Evolutionary conservation across 495 filamentous ascomycete species (phyloP), one percentile per base, ranked within the genome.

Genomic region (Thermochaetoides thermophila): DNA sequence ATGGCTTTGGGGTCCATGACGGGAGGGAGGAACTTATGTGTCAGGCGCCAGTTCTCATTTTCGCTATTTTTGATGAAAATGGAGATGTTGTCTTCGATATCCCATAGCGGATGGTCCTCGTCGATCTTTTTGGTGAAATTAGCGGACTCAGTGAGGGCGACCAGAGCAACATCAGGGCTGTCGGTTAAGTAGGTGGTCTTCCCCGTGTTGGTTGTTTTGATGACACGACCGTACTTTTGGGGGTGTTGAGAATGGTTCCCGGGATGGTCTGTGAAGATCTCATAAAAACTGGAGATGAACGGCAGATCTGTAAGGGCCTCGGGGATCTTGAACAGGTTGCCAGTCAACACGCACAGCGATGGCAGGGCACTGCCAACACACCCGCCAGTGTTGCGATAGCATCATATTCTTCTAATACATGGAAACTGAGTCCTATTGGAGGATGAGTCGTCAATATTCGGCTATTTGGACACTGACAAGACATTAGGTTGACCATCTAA

Each of bases 171-270:
- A 0, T 56, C 35, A 0, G 70, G 67, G 36, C 63, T 55, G 32
- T 72, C 65, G 25, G 69, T 72, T 2, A 55, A 56, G 42, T 69
- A 74, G 2, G 46, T 53, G 0, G 49, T 57, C 7, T 46, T 56
- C 13, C 70, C 70, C 45, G 73, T 55, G 44, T 64, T 69, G 19
- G 39, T 65, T 0, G 70, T 71, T 41, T 69, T 66, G 50, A 72
- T 54, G 19, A 75, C 38, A 0, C 55, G 55, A 3, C 70, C 70
- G 45, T 71, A 73, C 20, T 56, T 44, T 5, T 58, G 49, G 38
- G 71, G 73, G 0, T 73, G 61, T 1, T 69, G 60, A 21, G 71
- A 50, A 43, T 73, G 61, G 50, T 75, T 75, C 4, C 70, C 70
- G 0, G 73, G 47, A 37, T 68, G 68, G 44, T 75, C 71, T 0